Base-by-base conservation (phyloP, 1,139 yeast genomes). In the Candida albicans region DNA sequence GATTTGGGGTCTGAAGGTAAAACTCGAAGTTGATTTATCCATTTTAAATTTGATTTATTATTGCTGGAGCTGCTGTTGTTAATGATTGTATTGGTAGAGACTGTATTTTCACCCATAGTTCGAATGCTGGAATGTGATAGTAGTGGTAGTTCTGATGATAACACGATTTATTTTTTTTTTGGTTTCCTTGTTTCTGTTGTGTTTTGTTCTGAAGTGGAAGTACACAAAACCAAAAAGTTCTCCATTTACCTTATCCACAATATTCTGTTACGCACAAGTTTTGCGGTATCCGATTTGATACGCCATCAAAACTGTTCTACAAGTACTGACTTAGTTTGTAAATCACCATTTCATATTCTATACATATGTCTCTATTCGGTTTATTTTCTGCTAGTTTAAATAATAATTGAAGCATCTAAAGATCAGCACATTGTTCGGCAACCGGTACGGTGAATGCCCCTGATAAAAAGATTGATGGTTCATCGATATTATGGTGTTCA, bases 391-490 rank as follows among this genome's bases (percentile, higher is more conserved):
- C 9, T 22, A 13, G 10, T 12, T 12, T 12, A 29, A 11, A 10
- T 30, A 30, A 9, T 26, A 13, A 24, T 30, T 37, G 8, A 13
- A 13, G 13, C n/a, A 5, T 24, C 49, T 54, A 62, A 30, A 61
- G 40, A 39, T 59, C 67, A 15, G 49, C 59, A 34, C 70, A 63
- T 48, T 65, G 64, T 50, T 68, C 73, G 41, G 79, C 84, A 11
- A 79, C 81, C 7, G 93, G 91, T 11, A 84, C 83, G 9, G 74
- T 73, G 55, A 88, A 89, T 0, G 96, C 93, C 43, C 91, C 91
- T 2, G 89, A 87, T 46, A 91, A 73, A 43, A 75, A 79, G 47
- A 91, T 64, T 0, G 97, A 96, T 2, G 97, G 97, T 65, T 91
- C 97, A 33, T 84, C 76, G 47, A 87, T 75, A 60, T 77, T 83